phyloP scores from a whole-genome alignment of 352 stramenopile genomes.

The Globisporangium rhizosaccharum region DNA sequence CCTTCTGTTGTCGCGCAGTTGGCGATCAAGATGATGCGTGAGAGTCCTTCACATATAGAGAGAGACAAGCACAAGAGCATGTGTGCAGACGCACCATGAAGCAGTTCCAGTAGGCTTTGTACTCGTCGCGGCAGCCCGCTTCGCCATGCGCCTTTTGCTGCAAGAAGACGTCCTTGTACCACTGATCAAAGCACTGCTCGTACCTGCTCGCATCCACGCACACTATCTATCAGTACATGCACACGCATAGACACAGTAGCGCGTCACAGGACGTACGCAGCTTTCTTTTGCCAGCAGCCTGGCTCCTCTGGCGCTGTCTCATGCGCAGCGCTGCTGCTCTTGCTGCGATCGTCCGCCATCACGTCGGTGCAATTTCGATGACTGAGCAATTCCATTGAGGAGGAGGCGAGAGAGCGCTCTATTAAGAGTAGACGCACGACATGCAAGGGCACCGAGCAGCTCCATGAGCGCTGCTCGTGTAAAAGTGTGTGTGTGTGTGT shows the following conservation, averaged over 20 bases:
- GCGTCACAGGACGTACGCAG: constrained; percentile 24
- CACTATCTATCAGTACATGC: not conserved
- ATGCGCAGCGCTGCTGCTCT: not conserved
- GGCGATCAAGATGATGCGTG: not conserved
- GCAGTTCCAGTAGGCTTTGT: constrained; percentile 71
- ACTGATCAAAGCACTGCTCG: constrained; percentile 86
- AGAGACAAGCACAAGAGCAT: not conserved
- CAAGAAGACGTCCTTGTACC: constrained; percentile 83
- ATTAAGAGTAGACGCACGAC: constrained; percentile 7
- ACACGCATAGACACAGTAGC: not conserved
- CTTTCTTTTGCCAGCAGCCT: constrained; percentile 70
- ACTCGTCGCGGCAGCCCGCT: constrained; percentile 75
- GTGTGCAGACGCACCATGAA: constrained; percentile 38
- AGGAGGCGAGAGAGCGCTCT: constrained; percentile 10
- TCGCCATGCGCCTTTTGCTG: constrained; percentile 69
- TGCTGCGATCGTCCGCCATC: constrained; percentile 1
- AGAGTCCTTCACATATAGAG: not conserved
- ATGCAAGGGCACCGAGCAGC: not conserved
- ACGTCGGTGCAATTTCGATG: not conserved
- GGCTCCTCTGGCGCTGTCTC: constrained; percentile 21
- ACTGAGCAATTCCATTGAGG: not conserved
- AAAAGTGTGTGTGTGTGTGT: not conserved
- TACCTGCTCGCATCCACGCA: constrained; percentile 23
- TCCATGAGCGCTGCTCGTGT: not conserved
- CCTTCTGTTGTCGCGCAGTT: constrained; percentile 24